phyloP scores from a whole-genome alignment of 495 filamentous ascomycete genomes.

The Cercophora samala region DNA sequence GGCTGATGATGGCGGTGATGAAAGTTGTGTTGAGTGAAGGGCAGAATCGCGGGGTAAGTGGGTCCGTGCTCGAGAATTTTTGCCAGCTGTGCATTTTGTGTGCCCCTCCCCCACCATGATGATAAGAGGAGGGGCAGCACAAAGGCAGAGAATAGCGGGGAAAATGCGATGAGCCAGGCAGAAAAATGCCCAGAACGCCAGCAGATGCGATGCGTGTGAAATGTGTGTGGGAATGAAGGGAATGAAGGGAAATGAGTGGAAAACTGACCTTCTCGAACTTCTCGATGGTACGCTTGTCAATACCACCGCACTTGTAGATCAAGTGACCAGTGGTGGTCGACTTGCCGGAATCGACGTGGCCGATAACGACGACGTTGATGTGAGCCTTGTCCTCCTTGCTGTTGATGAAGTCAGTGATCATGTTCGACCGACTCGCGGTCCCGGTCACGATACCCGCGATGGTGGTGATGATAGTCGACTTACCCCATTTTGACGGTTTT shows the following conservation, averaged over 20 bases:
- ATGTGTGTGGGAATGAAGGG: constrained; percentile 9
- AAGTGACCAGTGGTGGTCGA: constrained; percentile 93
- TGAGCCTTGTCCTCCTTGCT: constrained; percentile 86
- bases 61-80: constrained; percentile 34
- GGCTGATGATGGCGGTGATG: background rate
- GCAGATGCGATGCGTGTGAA: constrained; percentile 14
- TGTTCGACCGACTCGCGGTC: background rate
- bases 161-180: constrained; percentile 19
- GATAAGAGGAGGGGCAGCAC: constrained; percentile 31
- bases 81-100: constrained; percentile 25
- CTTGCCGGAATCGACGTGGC: constrained; percentile 99
- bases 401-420: constrained; percentile 24
- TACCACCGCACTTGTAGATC: constrained; percentile 99
- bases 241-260: constrained; percentile 17
- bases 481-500: constrained; percentile 37
- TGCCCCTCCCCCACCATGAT: constrained; percentile 29
- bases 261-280: constrained; percentile 98
- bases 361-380: constrained; percentile 98
- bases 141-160: constrained; percentile 23
- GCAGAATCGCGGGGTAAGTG: constrained; percentile 19
- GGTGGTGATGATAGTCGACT: constrained; percentile 6
- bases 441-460: background rate
- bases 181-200: constrained; percentile 9
- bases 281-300: constrained; percentile 99
- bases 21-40: constrained; percentile 8